Evolutionary conservation across 2,329 filamentous ascomycete species (phyloP), one percentile per base, ranked within the genome.

Genomic region (Pseudocercospora fijiensis): DNA sequence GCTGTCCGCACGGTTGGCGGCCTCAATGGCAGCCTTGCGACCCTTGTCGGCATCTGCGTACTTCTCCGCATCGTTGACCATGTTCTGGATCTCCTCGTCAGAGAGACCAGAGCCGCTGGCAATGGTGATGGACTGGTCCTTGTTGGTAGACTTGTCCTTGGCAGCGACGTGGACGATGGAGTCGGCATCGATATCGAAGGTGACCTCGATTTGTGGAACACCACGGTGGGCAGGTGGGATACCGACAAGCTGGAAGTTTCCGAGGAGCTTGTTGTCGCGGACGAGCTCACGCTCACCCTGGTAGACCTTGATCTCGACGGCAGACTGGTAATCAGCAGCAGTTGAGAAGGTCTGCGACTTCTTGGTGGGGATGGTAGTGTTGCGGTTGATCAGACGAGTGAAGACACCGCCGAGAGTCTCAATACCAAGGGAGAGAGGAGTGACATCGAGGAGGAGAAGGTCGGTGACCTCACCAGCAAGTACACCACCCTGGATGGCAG

Each of bases 251-350:
- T 98, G 93, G 91, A 98, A 98, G 90, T 98, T 98, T 67, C 94
- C 94, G 64, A 98, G 88, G 65, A 98, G 84, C 87, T 98, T 98
- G 90, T 98, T 98, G 84, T 98, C 94, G 78, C 89, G 90, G 79
- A 97, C 93, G 69, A 97, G 92, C 85, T 97, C 93, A 91, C 94
- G 94, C 87, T 98, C 94, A 85, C 94, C 94, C 88, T 98, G 93
- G 90, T 88, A 98, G 69, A 98, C 94, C 90, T 98, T 97, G 86
- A 98, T 98, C 85, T 97, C 93, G 76, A 98, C 94, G 72, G 93
- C 94, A 68, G 91, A 96, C 86, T 98, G 94, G 90, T 96, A 96
- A 80, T 98, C 94, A 72, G 94, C 93, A 60, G 93, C 93, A 58
- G 94, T 98, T 62, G 93, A 97, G 88, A 98, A 98, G 77, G 93